Conservation (phyloP, 148 eudicot species). For the Fagopyrum esculentum region DNA sequence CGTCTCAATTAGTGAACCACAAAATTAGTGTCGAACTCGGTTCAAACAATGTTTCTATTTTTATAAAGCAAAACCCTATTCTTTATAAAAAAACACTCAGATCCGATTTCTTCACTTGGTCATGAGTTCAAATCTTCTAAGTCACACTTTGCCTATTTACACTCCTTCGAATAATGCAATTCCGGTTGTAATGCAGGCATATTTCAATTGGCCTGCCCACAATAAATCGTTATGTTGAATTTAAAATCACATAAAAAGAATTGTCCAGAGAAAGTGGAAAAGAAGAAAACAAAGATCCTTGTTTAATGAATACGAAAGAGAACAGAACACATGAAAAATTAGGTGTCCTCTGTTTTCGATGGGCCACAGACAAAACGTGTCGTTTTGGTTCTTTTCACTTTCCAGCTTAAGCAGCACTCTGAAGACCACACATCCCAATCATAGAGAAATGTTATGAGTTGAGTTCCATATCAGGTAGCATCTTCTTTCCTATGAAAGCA, state of each 20-base stretch:
- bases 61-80: too few species aligned
- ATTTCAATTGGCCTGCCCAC: background rate
- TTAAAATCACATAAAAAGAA: background rate
- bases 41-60: too few species aligned
- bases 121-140: too few species aligned
- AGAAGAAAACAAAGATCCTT: background rate
- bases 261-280: background rate
- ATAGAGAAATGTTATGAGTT: background rate
- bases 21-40: too few species aligned
- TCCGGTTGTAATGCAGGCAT: background rate
- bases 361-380: constrained; percentile 1
- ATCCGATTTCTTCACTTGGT: too few species aligned
- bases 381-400: background rate
- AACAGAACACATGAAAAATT: background rate
- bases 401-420: background rate
- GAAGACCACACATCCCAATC: constrained; percentile 1
- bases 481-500: background rate
- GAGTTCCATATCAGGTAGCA: background rate
- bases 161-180: background rate
- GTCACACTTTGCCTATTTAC: too few species aligned
- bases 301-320: background rate
- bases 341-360: background rate
- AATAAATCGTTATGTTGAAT: background rate
- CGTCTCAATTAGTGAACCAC: too few species aligned
- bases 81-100: too few species aligned